Evolutionary conservation across 2,329 filamentous ascomycete genomes (phyloP).

Genomic region (Monosporascus sp.): DNA sequence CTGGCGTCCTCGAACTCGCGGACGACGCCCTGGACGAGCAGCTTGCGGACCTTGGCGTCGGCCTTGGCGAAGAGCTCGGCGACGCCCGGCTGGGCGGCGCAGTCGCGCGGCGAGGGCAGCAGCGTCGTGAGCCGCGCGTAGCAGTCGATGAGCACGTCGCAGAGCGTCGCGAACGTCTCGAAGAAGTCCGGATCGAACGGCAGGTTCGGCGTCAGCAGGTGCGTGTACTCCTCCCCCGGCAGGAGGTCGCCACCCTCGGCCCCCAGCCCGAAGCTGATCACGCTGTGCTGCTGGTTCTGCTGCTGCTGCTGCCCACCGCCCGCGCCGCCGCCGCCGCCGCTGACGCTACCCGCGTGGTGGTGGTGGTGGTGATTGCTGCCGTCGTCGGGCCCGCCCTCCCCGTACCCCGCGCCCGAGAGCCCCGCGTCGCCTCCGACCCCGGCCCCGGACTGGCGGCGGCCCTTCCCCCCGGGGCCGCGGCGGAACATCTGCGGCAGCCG

Average conservation of each 20-base stretch:
- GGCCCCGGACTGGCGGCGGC: conserved; percentile 48
- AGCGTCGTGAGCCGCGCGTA: conserved; percentile 76
- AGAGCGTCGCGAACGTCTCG: conserved; percentile 91
- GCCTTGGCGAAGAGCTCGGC: conserved; percentile 88
- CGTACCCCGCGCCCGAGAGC: conserved; percentile 20
- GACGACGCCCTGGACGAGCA: conserved; percentile 80
- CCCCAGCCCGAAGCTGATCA: conserved; percentile 49
- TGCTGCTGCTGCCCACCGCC: conserved; percentile 12
- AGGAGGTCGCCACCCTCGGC: conserved; percentile 61
- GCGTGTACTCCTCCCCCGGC: conserved; percentile 80
- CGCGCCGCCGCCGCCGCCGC: conserved; percentile 7
- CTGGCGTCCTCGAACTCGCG: conserved; percentile 91
- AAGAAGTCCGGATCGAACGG: conserved; percentile 98
- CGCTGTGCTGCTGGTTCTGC: conserved; percentile 25
- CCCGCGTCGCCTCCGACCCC: conserved; percentile 20
- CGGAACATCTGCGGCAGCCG: conserved; percentile 82
- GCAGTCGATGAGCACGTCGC: conserved; percentile 89
- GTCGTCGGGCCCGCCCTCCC: conserved; percentile 7
- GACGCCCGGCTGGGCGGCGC: conserved; percentile 51
- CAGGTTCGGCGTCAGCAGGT: conserved; percentile 83
- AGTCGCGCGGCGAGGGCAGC: conserved; percentile 69
- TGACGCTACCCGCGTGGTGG: neutral
- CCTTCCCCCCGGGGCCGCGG: conserved; percentile 55
- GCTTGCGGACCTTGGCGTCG: conserved; percentile 78
- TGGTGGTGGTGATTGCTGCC: too few relatives aligned